phyloP scores from a whole-genome alignment of 768 basidiomycete species.

The Hebeloma cylindrosporum region DNA sequence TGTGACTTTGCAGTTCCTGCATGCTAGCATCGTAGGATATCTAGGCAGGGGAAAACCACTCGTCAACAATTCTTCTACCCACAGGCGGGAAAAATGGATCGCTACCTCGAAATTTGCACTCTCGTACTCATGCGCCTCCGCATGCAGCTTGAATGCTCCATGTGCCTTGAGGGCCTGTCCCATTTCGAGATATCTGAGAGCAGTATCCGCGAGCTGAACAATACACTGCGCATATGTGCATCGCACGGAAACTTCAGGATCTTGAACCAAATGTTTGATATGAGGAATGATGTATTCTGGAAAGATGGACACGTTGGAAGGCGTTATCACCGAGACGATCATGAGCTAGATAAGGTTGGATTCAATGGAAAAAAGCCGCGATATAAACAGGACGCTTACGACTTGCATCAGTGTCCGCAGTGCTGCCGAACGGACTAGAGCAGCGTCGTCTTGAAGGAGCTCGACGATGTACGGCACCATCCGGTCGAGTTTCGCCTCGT shows the following conservation, averaged over 20 bases:
- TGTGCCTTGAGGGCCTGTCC: slow-evolving; percentile 87
- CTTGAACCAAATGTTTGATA: slow-evolving; percentile 76
- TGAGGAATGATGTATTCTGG: slow-evolving; percentile 96
- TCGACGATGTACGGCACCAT: slow-evolving; percentile 92
- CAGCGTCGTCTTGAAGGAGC: slow-evolving; percentile 81
- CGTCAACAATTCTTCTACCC: not conserved
- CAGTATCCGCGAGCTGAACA: slow-evolving; percentile 81
- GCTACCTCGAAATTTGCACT: slow-evolving; percentile 79
- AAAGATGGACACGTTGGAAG: slow-evolving; percentile 77
- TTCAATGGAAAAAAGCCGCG: not conserved
- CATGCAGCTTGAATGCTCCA: slow-evolving; percentile 63
- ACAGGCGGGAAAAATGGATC: not conserved
- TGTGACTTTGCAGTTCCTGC: slow-evolving; percentile 78
- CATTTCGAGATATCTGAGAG: slow-evolving; percentile 89
- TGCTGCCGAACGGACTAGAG: slow-evolving; percentile 78
- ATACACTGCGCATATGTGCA: slow-evolving; percentile 84
- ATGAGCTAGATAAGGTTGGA: slow-evolving; percentile 28
- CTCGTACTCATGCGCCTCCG: slow-evolving; percentile 72
- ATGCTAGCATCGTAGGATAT: slow-evolving; percentile 88
- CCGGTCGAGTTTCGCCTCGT: slow-evolving; percentile 93
- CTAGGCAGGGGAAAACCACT: slow-evolving; percentile 44
- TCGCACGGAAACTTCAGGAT: slow-evolving; percentile 80
- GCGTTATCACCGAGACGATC: slow-evolving; percentile 79
- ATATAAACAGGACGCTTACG: slow-evolving; percentile 44
- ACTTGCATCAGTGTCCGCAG: slow-evolving; percentile 80